Evolutionary conservation across 257 asterid species (phyloP), one percentile per base, ranked within the genome.

Genomic region (Solanum rostratum): DNA sequence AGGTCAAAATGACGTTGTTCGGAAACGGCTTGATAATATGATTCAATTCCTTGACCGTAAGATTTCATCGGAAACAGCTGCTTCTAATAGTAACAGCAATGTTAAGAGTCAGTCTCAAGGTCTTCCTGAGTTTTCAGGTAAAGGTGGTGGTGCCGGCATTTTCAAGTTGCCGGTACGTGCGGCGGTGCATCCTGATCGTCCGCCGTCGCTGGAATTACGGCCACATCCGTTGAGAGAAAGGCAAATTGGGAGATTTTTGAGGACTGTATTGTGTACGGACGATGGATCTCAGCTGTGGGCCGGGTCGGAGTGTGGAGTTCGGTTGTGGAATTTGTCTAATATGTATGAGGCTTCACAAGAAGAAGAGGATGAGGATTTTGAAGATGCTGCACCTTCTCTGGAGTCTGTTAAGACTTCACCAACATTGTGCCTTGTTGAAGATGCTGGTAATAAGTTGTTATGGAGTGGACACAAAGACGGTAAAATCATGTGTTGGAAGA

Each of bases 381-480:
- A 95, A 87, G 97, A 88, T 81, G 93, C 97, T 1, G 93, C 89
- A 83, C 90, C 94, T 53, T 92, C 89, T 87, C 86, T 87, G 85
- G 97, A 93, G 88, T 96, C 98, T 11, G 93, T 74, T 9, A 88
- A 81, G 81, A 86, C 88, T 11, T 84, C 93, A 0, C 90, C 97
- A 2, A 89, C 94, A 0, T 84, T 97, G 53, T 95, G 98, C 90
- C 60, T 95, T 88, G 90, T 91, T 54, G 98, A 94, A 69, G 98
- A 95, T 87, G 94, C 89, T 63, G 98, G 92, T 83, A 91, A 92
- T 85, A 89, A 93, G 84, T 88, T 91, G 81, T 92, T 97, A 66
- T 97, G 99, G 99, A 97, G 92, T 90, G 99, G 99, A 83, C 99
- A 97, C 41, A 93, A 83, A 85, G 99, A 97, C 85, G 99, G 99